Evolutionary conservation across 441 rosid species (phyloP), one percentile per base, ranked within the genome.

Genomic region (Eugenia klotzschiana): DNA sequence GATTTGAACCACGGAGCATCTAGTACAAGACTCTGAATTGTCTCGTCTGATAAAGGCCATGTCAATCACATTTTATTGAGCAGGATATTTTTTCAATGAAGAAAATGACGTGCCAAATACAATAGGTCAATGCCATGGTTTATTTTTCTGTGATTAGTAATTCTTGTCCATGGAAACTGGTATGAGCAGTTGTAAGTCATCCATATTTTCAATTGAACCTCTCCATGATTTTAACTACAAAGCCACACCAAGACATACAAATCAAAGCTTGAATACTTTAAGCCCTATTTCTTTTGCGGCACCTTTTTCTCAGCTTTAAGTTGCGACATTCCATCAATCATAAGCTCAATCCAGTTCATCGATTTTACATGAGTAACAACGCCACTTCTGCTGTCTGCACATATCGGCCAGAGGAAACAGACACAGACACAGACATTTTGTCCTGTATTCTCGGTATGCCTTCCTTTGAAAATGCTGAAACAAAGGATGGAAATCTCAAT

Each of bases 1-100:
- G 96, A 94, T 86, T 90, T 93, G 87, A 95, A 94, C 98, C 94
- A 94, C 8, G 93, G 94, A 86, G 98, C 89, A 86, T 92, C 94
- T 85, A 92, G 84, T 82, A 94, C 91, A 86, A 88, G 86, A 26
- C 82, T 92, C 89, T 94, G 96, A 81, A 95, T 93, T 7, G 90
- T 90, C 74, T 90, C 89, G 81, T 96, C 98, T 96, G 87, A 23
- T 40, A 40, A 87, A 29, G 22, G 23, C 49, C 43, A 69, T 37
- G 14, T 20, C 25, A 37, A 69, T 69, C 46, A 20, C 46, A 69
- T 69, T 37, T 25, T 5, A 69, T 40, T 9, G 15, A 33, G 46
- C 46, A 33, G 46, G 25, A 37, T 33, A 20, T 9, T 18, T 20
- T 64, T 64, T 18, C 12, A 8, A 33, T 64, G 46, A 64, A 33